phyloP scores from a whole-genome alignment of 2,329 filamentous ascomycete genomes.

The Trichocomaceae sp. region DNA sequence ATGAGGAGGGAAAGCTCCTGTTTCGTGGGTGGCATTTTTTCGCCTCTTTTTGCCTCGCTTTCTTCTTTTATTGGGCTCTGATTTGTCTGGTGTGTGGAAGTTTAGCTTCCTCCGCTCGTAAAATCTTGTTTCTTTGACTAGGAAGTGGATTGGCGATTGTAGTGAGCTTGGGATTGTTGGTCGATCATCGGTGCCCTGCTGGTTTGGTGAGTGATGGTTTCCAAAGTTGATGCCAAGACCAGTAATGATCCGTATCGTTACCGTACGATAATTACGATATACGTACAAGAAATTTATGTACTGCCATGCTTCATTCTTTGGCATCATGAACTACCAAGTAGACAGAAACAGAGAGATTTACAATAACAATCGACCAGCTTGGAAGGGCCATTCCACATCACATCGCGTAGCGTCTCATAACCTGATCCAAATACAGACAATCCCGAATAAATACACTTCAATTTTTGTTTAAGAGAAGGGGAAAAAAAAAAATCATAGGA shows the following conservation, averaged over 20 bases:
- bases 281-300: neutral
- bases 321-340: neutral
- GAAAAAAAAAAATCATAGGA: conserved; percentile 6
- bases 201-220: neutral
- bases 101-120: neutral
- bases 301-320: neutral
- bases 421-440: conserved; percentile 11
- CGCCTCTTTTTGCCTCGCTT: neutral
- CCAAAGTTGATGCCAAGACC: conserved; percentile 4
- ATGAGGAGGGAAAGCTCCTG: conserved; percentile 43
- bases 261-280: neutral
- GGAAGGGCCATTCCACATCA: conserved; percentile 7
- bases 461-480: conserved; percentile 6
- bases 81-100: neutral
- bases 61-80: neutral
- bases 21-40: conserved; percentile 38
- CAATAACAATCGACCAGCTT: neutral
- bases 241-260: neutral
- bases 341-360: conserved; percentile 1
- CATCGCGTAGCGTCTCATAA: conserved; percentile 10
- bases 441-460: conserved; percentile 10
- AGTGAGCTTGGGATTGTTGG: neutral
- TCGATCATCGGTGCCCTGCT: neutral
- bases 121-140: neutral
- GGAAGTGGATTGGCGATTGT: neutral